Evolutionary conservation across 768 basidiomycete species (phyloP), one percentile per base, ranked within the genome.

Genomic region (Lyophyllum atratum): DNA sequence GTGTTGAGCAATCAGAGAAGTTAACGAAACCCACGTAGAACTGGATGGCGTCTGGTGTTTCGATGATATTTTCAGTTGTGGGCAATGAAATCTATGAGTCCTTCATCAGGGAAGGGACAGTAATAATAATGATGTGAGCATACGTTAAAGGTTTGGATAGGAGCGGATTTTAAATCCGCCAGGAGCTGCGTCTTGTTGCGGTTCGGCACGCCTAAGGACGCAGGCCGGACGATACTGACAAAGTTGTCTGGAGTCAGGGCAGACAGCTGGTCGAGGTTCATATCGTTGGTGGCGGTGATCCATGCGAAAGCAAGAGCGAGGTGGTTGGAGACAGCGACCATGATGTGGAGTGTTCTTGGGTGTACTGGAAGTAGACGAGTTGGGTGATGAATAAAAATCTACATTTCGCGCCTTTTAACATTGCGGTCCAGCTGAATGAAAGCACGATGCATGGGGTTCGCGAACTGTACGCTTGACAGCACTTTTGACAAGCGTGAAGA

Each of bases 281-380:
- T n/a, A 24, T 55, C 33, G 33, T 62, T 62, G 3, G 31, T 44
- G 37, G 55, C 58, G 5, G 51, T 55, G 34, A 62, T 42, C 57
- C 57, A 62, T 10, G 57, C 54, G 25, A 59, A 54, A 25, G 58
- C 58, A 28, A 59, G 51, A 17, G 50, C 39, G 46, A 62, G 57
- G 40, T 62, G 61, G 12, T 34, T 40, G n/a, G 61, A 62, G 48
- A 59, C 19, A 15, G 51, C 59, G 22, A 59, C 58, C 58, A 59
- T 59, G 34, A 15, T 15, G 15, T 19, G 19, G 25, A 19, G n/a
- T 12, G 26, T 47, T n/a, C 46, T 47, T 39, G 4, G 9, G 37
- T 4, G 37, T 39, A 39, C 9, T 15, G 29, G 11, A 6, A 9
- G 7, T 39, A 24, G 19, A 44, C 43, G 46, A 19, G 46, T 24